Percentiles rank a stretch among this genome's conserved stretches.
Evolutionary conservation across 306 rosid genomes (phyloP).

Genomic region (Cucumis melo): DNA sequence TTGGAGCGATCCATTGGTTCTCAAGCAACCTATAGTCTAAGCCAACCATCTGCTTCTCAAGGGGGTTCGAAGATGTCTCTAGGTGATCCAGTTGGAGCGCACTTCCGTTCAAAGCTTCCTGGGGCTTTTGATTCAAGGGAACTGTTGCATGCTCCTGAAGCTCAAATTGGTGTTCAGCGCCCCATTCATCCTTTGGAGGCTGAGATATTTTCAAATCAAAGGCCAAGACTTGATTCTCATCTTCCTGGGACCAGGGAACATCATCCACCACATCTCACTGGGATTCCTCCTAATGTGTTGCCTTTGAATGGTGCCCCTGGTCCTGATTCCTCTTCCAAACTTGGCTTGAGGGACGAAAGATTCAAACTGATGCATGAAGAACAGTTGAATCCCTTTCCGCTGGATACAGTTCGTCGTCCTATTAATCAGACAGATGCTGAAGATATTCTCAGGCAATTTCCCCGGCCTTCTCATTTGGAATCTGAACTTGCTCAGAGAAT

Average conservation of each 20-base stretch:
- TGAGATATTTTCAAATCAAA: constrained; percentile 16
- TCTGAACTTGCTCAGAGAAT: constrained; percentile 40
- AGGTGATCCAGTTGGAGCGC: constrained; percentile 31
- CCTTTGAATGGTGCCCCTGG: constrained; percentile 28
- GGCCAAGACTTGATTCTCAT: constrained; percentile 17
- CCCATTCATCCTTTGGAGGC: constrained; percentile 16
- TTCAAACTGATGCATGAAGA: constrained; percentile 39
- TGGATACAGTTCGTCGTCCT: constrained; percentile 19
- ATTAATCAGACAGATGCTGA: constrained; percentile 44
- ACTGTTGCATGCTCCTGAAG: constrained; percentile 43
- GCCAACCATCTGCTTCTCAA: constrained; percentile 35
- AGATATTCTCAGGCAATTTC: constrained; percentile 54
- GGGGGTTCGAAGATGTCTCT: constrained; percentile 34
- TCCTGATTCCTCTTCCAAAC: constrained; percentile 16
- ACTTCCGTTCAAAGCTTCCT: constrained; percentile 35
- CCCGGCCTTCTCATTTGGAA: constrained; percentile 40
- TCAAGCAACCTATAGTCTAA: constrained; percentile 35
- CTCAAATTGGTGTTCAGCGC: constrained; percentile 20
- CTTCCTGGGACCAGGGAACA: constrained; percentile 17
- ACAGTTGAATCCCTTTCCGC: constrained; percentile 21
- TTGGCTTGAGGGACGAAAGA: constrained; percentile 53
- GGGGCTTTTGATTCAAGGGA: constrained; percentile 38
- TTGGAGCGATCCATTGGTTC: constrained; percentile 30
- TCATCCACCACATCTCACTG: constrained; percentile 20
- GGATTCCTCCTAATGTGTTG: constrained; percentile 13